Conservation (phyloP, 352 stramenopile genomes). For the Peronospora belbahrii region DNA sequence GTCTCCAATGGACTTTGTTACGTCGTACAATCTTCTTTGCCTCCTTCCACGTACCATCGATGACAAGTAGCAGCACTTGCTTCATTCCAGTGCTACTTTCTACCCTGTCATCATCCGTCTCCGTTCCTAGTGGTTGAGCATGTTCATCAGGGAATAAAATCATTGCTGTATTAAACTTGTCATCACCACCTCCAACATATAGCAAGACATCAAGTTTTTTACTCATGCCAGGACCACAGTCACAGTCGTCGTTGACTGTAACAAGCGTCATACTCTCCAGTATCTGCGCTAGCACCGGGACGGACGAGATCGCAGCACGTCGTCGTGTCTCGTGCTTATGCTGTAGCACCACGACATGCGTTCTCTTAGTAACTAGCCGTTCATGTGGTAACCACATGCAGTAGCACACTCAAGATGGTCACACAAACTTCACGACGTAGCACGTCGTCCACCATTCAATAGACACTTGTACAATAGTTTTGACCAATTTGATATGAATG, state of each 20-base stretch:
- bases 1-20: conserved; percentile 34
- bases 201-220: conserved; percentile 28
- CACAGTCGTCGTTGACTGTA: conserved; percentile 25
- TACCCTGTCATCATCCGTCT: not conserved
- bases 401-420: conserved; percentile 49
- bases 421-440: conserved; percentile 27
- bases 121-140: conserved; percentile 22
- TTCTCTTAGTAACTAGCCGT: conserved; percentile 18
- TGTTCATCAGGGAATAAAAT: conserved; percentile 39
- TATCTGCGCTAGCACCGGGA: conserved; percentile 52
- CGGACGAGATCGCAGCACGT: conserved; percentile 54
- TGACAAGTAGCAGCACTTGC: conserved; percentile 44
- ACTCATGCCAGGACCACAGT: conserved; percentile 15
- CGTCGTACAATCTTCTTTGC: conserved; percentile 70
- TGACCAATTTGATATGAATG: no score
- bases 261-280: conserved; percentile 34
- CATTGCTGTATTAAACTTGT: conserved; percentile 22
- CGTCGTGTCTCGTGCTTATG: conserved; percentile 46
- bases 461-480: no score
- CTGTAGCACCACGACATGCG: conserved; percentile 58
- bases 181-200: conserved; percentile 13
- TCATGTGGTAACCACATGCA: conserved; percentile 33
- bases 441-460: conserved; percentile 19
- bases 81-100: not conserved
- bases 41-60: conserved; percentile 78